Evolutionary conservation across 2,329 filamentous ascomycete species (phyloP).

Genomic region (Fusarium sp.): DNA sequence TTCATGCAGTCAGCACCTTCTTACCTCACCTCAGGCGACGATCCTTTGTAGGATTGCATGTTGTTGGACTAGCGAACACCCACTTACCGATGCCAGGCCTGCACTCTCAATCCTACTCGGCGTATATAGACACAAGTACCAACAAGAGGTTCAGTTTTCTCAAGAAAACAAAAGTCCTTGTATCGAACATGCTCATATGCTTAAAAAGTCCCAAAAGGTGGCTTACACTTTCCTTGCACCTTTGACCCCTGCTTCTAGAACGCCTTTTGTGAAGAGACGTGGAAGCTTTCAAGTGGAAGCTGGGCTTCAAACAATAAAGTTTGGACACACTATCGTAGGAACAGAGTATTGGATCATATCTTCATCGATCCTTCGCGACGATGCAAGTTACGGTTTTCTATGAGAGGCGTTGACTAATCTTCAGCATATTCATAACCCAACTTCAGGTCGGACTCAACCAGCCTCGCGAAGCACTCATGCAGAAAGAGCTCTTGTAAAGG

Average conservation of each 20-base stretch:
- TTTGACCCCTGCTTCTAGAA: neutral
- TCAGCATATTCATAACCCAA: neutral
- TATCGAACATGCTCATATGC: neutral
- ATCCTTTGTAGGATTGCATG: neutral
- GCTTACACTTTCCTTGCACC: neutral
- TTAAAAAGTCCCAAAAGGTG: neutral
- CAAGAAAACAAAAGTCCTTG: neutral
- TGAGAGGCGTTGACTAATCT: neutral
- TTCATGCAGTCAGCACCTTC: neutral
- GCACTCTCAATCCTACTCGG: neutral
- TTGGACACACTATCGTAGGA: neutral
- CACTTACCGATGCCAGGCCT: neutral
- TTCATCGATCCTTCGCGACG: neutral
- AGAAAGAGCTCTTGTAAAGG: conserved; percentile 60
- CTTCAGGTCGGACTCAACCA: neutral
- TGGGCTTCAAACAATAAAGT: neutral
- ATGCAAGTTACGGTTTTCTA: neutral
- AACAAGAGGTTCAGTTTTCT: neutral
- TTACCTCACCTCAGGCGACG: neutral
- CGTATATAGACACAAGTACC: neutral
- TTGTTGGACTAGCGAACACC: neutral
- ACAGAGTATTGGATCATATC: neutral
- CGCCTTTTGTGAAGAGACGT: neutral
- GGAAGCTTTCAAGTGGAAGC: neutral
- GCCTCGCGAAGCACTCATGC: conserved; percentile 15